These are phyloP conservation scores for Rhytidiadelphus loreus DNA, from an alignment of 225 moss, liverwort and hornwort species.

Conservation along the genomic window DNA sequence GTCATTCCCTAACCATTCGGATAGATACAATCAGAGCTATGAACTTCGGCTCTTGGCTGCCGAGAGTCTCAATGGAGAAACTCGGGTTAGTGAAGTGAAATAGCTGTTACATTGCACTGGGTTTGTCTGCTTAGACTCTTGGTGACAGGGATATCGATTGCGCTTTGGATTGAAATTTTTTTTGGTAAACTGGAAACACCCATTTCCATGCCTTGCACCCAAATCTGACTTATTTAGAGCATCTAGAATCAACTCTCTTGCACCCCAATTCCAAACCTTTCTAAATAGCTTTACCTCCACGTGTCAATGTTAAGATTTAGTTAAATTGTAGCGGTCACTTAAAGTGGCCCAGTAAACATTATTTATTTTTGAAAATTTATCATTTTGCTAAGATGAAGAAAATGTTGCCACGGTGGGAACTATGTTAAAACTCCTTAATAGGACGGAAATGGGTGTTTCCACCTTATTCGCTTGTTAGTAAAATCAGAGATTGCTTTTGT, in stretches of 20 bases:
- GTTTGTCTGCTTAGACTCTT: background rate
- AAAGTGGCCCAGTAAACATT: background rate
- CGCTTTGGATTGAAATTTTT: background rate
- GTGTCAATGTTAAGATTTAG: background rate
- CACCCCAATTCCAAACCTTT: background rate
- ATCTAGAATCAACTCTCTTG: background rate
- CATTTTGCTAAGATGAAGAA: background rate
- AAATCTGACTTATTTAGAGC: background rate
- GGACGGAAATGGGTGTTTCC: background rate
- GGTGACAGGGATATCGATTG: background rate
- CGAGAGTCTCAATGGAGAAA: background rate
- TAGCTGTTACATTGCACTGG: background rate
- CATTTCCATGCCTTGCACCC: background rate
- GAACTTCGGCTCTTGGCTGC: background rate
- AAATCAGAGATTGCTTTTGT: background rate
- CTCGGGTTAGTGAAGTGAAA: background rate
- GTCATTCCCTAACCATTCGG: background rate
- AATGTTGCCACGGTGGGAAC: background rate
- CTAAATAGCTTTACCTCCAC: background rate
- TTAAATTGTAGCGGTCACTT: background rate
- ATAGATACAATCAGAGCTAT: background rate
- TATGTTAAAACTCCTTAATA: background rate
- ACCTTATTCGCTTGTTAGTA: background rate
- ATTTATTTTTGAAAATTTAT: background rate
- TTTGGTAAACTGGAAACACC: background rate